These are phyloP conservation scores for Malus orientalis DNA, from an alignment of 306 rosid species.

Conservation along the genomic window DNA sequence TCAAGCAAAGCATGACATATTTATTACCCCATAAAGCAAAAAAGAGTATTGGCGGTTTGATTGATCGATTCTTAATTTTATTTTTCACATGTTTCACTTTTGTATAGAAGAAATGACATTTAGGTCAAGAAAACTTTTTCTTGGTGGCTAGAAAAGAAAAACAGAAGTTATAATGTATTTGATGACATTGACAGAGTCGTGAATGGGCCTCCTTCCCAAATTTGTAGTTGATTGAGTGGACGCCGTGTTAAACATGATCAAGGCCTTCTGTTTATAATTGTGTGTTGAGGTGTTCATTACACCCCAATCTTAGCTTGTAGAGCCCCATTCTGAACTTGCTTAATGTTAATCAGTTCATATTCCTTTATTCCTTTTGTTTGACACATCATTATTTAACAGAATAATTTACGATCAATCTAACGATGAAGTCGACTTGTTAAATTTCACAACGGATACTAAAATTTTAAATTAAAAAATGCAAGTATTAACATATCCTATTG, in stretches of 20 bases:
- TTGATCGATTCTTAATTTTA: neutral
- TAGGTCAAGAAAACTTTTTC: neutral
- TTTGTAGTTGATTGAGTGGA: neutral
- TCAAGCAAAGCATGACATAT: neutral
- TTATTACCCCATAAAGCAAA: no score
- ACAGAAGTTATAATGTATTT: neutral
- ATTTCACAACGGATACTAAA: neutral
- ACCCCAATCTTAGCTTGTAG: no score
- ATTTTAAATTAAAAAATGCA: neutral
- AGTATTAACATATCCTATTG: neutral
- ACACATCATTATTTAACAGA: no score
- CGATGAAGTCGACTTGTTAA: fast-evolving
- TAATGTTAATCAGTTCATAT: no score
- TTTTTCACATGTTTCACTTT: neutral
- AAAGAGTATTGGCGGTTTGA: neutral
- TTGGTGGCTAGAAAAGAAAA: neutral
- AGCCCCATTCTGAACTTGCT: no score
- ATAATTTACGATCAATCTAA: neutral
- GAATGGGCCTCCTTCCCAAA: neutral
- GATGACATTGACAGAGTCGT: neutral
- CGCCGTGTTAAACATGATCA: neutral
- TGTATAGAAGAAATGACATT: neutral
- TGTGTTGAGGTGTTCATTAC: no score
- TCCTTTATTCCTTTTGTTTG: no score
- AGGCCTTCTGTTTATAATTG: no score